These are phyloP conservation scores for Ogataea angusta DNA, from an alignment of 805 yeast species.

Conservation along the genomic window DNA sequence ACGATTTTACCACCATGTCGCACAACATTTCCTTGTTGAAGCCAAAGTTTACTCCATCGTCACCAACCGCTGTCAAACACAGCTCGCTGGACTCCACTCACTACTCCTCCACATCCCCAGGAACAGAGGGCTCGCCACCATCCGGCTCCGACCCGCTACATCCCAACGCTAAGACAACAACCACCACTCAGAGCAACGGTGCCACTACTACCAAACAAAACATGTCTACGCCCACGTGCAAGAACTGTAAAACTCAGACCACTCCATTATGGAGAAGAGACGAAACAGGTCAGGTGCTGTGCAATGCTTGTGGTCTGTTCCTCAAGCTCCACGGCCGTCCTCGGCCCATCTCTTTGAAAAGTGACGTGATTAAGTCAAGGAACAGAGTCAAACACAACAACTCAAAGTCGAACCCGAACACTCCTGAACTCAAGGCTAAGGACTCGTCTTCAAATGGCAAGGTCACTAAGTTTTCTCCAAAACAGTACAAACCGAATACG, in stretches of 20 bases:
- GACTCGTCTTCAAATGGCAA: conserved; percentile 31
- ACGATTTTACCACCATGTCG: conserved; percentile 8
- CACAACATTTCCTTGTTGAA: conserved; percentile 11
- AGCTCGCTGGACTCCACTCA: conserved; percentile 2
- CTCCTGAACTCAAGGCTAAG: conserved; percentile 55
- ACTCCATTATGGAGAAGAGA: conserved; percentile 96
- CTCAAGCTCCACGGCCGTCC: conserved; percentile 89
- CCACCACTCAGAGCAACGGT: conserved; percentile 54
- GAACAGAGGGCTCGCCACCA: conserved; percentile 9
- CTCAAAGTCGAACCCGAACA: conserved; percentile 45
- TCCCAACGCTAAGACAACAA: conserved; percentile 62
- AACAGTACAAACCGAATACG: conserved; percentile 36
- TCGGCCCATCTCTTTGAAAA: conserved; percentile 85
- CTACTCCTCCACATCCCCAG: conserved; percentile 11
- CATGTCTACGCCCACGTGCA: conserved; percentile 69
- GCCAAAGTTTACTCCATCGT: conserved; percentile 10
- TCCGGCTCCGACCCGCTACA: conserved; percentile 34
- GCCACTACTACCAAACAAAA: conserved; percentile 63
- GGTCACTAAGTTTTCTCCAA: conserved; percentile 34
- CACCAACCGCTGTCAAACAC: conserved; percentile 6
- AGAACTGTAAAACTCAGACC: conserved; percentile 87
- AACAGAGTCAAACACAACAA: conserved; percentile 66
- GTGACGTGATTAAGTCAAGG: conserved; percentile 89
- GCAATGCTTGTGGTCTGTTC: conserved; percentile 93
- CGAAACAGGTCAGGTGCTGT: conserved; percentile 83